These are phyloP conservation scores for Starmerella vaccinii DNA, from an alignment of 805 yeast genomes.

Conservation along the genomic window DNA sequence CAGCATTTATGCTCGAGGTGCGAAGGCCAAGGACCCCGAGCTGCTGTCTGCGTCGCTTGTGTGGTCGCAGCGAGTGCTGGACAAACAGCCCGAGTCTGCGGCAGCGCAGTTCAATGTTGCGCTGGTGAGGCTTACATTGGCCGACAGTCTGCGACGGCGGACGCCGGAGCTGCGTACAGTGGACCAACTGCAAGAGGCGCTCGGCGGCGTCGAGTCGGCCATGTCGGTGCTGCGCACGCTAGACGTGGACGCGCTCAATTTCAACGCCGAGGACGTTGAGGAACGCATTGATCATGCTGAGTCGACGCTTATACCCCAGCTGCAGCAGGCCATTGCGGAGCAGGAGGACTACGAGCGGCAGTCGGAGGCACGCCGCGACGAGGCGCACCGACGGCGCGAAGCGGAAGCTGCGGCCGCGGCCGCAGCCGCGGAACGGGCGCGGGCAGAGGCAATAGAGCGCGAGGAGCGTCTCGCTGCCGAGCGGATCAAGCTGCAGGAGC, in stretches of 20 bases:
- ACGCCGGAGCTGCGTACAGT: constrained; percentile 49
- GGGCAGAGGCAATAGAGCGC: constrained; percentile 26
- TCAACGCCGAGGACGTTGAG: constrained; percentile 65
- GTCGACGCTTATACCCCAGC: constrained; percentile 59
- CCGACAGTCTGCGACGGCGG: constrained; percentile 64
- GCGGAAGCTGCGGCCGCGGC: constrained; percentile 34
- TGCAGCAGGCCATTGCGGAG: constrained; percentile 59
- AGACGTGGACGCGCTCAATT: constrained; percentile 62
- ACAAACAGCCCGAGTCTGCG: constrained; percentile 31
- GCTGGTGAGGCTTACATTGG: constrained; percentile 72
- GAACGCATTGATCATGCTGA: constrained; percentile 82
- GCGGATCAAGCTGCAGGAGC: constrained; percentile 28
- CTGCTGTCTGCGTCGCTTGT: constrained; percentile 53
- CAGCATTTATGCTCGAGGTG: constrained; percentile 46
- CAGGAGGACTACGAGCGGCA: constrained; percentile 51
- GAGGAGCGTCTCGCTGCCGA: constrained; percentile 29
- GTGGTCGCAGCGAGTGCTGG: constrained; percentile 39
- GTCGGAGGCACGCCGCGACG: constrained; percentile 51
- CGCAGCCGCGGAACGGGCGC: constrained; percentile 28
- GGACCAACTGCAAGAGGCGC: constrained; percentile 49
- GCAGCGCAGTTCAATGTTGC: constrained; percentile 68
- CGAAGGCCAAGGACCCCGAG: constrained; percentile 25
- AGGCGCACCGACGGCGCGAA: constrained; percentile 58
- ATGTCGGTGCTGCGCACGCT: constrained; percentile 25
- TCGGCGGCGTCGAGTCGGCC: constrained; percentile 41